Base-by-base conservation (phyloP, 2,329 filamentous ascomycete genomes). In the Fusarium tuaranense region DNA sequence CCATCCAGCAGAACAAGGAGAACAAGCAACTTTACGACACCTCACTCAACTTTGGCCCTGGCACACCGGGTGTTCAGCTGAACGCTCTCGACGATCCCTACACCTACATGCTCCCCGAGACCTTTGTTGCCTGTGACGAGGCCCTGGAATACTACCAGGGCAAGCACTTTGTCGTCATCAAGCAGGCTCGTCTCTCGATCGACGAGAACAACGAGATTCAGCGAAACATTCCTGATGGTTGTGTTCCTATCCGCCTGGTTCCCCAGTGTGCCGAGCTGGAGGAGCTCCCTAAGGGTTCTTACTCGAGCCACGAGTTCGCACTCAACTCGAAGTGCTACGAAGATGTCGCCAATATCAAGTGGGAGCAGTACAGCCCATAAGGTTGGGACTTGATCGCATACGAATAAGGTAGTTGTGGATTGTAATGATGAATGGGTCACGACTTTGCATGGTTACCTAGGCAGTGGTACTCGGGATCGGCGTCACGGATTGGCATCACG, bases 111-210 rank as follows among this genome's bases (percentile, higher is more conserved):
- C 81, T 82, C 65, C 83, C 83, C 4, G 81, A 82, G 71, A 80
- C 81, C 0, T 83, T 83, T 67, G 77, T 85, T 14, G 86, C 84
- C 14, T 89, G 88, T 76, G 80, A 84, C 57, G 82, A 83, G 44
- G 78, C 70, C 5, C 71, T 87, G 4, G 73, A 81, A 2, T 88
- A 87, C 79, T 87, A 87, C 73, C 70, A 76, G 27, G 75, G 77
- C 32, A 72, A 75, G 55, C 76, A 83, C 51, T 83, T 84, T 46
- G 79, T 83, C 63, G 78, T 83, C 30, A 79, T 88, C 65, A 83
- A 84, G 72, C 84, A 83, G 51, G 79, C 81, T 27, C 81, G 82
- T 69, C 67, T 77, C 67, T 67, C 74, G 6, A 72, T 77, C 63
- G 65, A 74, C 13, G 76, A 77, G 46, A 66, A 76, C 46, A 66